Conservation (phyloP, 1,284 basidiomycete genomes). For the Cystobasidium pallidum region DNA sequence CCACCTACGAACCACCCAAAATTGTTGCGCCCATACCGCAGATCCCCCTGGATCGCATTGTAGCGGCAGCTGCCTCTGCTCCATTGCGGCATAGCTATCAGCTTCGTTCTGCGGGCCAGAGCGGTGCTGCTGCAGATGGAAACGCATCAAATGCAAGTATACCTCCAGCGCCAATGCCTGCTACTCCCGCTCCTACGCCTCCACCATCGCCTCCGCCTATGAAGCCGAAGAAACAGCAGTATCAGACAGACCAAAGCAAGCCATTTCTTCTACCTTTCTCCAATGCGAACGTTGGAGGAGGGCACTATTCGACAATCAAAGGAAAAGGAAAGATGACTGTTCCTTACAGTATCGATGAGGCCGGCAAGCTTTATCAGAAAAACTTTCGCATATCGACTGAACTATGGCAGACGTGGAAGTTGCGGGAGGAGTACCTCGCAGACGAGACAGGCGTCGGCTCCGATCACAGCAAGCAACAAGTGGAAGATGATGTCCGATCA, state of each 20-base stretch:
- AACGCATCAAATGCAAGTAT: conserved; percentile 8
- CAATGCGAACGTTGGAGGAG: conserved; percentile 58
- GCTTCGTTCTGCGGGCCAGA: conserved; percentile 47
- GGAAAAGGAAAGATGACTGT: conserved; percentile 67
- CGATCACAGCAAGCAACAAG: conserved; percentile 58
- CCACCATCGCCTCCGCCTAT: conserved; percentile 53
- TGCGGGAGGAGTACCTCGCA: conserved; percentile 90
- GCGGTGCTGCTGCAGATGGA: not conserved
- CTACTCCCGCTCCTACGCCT: conserved; percentile 51
- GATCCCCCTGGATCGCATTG: conserved; percentile 65
- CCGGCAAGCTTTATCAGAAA: conserved; percentile 82
- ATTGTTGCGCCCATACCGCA: conserved; percentile 52
- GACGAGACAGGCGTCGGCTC: conserved; percentile 87
- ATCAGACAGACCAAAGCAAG: conserved; percentile 92
- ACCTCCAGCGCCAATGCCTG: conserved; percentile 35
- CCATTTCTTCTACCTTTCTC: conserved; percentile 98
- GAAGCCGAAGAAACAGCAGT: conserved; percentile 97
- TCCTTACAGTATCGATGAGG: conserved; percentile 94
- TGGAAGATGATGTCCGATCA: conserved; percentile 63
- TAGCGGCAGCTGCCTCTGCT: conserved; percentile 86
- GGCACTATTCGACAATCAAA: conserved; percentile 49
- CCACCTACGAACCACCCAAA: conserved; percentile 64
- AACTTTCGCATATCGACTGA: conserved; percentile 90
- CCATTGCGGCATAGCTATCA: conserved; percentile 76
- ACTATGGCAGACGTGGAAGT: conserved; percentile 91